Evolutionary conservation across 352 stramenopile species (phyloP).

Genomic region (Phytopythium delawarense): DNA sequence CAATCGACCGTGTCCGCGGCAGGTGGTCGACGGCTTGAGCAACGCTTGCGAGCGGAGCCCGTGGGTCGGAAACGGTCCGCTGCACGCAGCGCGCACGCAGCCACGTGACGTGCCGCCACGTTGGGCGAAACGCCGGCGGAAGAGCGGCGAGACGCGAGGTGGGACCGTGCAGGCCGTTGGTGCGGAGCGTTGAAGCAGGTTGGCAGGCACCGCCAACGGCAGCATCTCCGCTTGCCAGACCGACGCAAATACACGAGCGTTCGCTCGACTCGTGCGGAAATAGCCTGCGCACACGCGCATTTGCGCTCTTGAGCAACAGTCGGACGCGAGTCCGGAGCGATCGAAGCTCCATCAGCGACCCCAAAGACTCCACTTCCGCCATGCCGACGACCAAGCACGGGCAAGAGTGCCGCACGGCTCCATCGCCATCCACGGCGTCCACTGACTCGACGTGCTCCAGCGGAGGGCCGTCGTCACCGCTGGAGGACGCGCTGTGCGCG

Average conservation of each 20-base stretch:
- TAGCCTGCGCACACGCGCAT: not conserved
- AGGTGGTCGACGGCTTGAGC: too few relatives aligned
- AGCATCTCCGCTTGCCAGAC: too few relatives aligned
- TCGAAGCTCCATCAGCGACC: not conserved
- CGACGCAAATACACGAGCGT: not conserved
- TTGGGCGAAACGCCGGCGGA: not conserved
- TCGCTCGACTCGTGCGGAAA: not conserved
- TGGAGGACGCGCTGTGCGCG: not conserved
- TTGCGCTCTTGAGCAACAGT: not conserved
- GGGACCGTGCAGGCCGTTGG: not conserved
- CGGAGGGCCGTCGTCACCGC: not conserved
- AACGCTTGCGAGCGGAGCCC: too few relatives aligned
- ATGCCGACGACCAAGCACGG: not conserved
- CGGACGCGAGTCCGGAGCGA: not conserved
- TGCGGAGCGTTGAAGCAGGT: not conserved
- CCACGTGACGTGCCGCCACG: not conserved
- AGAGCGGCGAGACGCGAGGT: not conserved
- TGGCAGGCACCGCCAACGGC: too few relatives aligned
- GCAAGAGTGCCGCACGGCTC: not conserved
- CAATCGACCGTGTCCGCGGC: too few relatives aligned
- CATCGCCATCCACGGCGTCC: conserved; percentile 4
- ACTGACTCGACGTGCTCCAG: not conserved
- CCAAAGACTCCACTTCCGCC: not conserved
- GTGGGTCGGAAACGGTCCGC: not conserved
- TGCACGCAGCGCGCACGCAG: not conserved